Base-by-base conservation (phyloP, 2,329 filamentous ascomycete species). In the Capronia americana region DNA sequence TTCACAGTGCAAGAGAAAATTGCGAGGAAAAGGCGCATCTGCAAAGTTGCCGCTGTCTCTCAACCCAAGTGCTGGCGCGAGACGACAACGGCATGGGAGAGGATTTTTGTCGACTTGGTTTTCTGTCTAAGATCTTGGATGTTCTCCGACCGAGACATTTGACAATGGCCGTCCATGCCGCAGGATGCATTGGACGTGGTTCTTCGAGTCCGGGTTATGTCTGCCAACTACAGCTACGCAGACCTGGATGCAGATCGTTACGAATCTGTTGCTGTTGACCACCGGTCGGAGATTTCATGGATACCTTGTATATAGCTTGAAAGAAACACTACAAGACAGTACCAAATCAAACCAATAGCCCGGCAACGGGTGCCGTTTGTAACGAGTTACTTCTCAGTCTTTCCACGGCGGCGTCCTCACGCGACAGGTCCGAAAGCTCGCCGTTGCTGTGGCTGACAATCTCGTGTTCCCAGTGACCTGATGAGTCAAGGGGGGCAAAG, bases 11-110 rank as follows among this genome's bases (percentile, higher is more conserved):
- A 54, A 50, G 44, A 66, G 46, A 63, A 64, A 61, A 57, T 32
- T 4, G 38, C 38, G 38, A 26, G 30, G 46, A 58, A 57, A 64
- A 44, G 58, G 64, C 64, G 61, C 61, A 57, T 57, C 54, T 58
- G 30, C 53, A 38, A 51, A 28, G 34, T 46, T 62, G 23, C 58
- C 55, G 32, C n/a, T 63, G 64, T 69, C 64, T 34, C 67, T 69
- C 67, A 64, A 57, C 23, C 67, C 67, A 69, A 69, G 67, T 67
- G 67, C 67, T 69, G 67, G 67, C 61, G 48, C 48, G 67, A 69
- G 67, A 66, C 12, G 64, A 69, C 59, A 60, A 23, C n/a, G 54
- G 54, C 50, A 48, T 28, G 50, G 67, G 67, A 60, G 61, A 58
- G 67, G 61, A 56, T 60, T 44, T 61, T 64, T 58, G 59, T 61